Base-by-base conservation (phyloP, 2,329 filamentous ascomycete genomes). In the Lachnellula cervina region DNA sequence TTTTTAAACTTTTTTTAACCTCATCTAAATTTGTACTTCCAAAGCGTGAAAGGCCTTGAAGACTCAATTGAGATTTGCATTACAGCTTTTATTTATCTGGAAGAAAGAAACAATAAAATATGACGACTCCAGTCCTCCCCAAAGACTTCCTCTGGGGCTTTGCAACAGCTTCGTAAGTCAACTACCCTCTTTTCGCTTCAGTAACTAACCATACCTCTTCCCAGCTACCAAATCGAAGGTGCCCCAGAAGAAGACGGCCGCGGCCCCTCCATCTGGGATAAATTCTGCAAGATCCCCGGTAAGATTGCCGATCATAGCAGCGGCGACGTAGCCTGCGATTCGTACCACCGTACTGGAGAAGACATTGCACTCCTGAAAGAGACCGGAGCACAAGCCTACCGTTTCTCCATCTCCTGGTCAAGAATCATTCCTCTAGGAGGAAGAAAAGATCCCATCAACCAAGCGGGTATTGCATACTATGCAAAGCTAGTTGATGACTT, bases 181-280 rank as follows among this genome's bases (percentile, higher is more conserved):
- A 8, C 16, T 40, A 21, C n/a, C 40, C n/a, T 19, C 48, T 25
- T 37, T 43, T 42, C 38, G 32, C 19, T 34, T 42, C 21, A 47
- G 51, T 35, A 23, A 16, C 25, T 46, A 7, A 53, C 28, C 50
- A 40, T 46, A 21, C 21, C 25, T 51, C 11, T 16, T 52, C 40
- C 5, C 68, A 94, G 90, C 69, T 95, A 94, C 76, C 90, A 96
- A 71, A 88, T 96, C 64, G 90, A 96, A 76, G 90, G 90, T 56
- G 84, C 84, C 48, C 77, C 80, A 40, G 77, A 87, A 48, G 81
- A 86, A 68, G 90, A 93, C 69, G 90, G 90, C 62, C 88, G 90
- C 61, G 87, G 82, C 21, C 85, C 89, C 53, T 90, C 87, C 59
- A 94, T 95, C 71, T 95, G 90, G 90, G 90, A 96, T 73, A 86